A percentile compares a stretch with the other conserved stretches of the same genome.
These are phyloP conservation scores for Pestalotiopsis sp. DNA, from an alignment of 2,329 filamentous ascomycete species.

Conservation along the genomic window DNA sequence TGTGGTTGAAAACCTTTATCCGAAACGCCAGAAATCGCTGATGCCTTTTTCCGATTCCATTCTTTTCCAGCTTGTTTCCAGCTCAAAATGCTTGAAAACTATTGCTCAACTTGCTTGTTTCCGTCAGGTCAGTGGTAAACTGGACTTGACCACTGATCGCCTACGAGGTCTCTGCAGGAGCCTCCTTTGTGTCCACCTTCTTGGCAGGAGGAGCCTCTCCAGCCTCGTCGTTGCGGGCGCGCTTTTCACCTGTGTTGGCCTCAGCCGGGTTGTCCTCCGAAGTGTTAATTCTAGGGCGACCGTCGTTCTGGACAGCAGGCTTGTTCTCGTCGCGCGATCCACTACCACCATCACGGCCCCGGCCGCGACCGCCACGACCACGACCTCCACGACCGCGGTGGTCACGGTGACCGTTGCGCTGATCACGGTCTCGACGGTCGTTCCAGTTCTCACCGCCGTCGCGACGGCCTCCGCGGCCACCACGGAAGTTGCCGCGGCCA, in stretches of 20 bases:
- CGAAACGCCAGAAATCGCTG: too few species aligned
- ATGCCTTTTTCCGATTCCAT: too few species aligned
- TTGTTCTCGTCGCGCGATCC: slow-evolving; percentile 31
- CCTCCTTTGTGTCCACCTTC: slow-evolving; percentile 60
- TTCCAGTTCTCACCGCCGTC: slow-evolving; percentile 63
- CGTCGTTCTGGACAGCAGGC: slow-evolving; percentile 27
- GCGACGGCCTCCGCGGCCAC: slow-evolving; percentile 40
- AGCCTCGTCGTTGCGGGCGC: slow-evolving; percentile 50
- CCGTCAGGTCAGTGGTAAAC: not conserved
- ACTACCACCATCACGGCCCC: slow-evolving; percentile 42
- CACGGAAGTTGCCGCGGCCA: slow-evolving; percentile 27
- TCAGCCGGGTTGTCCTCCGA: slow-evolving; percentile 36
- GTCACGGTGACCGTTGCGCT: slow-evolving; percentile 59
- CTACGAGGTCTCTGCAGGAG: slow-evolving; percentile 23
- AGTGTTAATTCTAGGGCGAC: slow-evolving; percentile 45
- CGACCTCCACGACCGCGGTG: slow-evolving; percentile 42
- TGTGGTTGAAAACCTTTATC: too few species aligned
- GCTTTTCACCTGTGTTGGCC: slow-evolving; percentile 49
- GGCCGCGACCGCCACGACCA: slow-evolving; percentile 34
- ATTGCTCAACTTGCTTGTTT: too few species aligned
- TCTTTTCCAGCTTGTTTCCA: too few species aligned
- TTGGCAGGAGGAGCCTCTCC: slow-evolving; percentile 55
- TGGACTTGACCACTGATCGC: not conserved
- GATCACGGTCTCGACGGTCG: slow-evolving; percentile 63
- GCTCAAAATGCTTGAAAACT: too few species aligned